Evolutionary conservation across 2,329 filamentous ascomycete species (phyloP), one percentile per base, ranked within the genome.

Genomic region (Teratosphaeria viscida): DNA sequence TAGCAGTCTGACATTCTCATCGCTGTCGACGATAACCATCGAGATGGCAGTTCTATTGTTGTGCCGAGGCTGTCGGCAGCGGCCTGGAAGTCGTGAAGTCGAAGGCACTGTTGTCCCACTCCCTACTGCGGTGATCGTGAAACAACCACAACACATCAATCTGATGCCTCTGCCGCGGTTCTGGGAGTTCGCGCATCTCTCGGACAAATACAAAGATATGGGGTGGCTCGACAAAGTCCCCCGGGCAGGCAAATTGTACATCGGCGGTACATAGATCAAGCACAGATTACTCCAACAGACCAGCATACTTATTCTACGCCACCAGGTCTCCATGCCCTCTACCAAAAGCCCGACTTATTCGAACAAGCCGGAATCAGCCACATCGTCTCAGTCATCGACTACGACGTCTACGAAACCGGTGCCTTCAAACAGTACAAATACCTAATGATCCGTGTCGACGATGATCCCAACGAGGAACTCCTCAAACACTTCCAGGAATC

Each of bases 401-500:
- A 86, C 68, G 78, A 82, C 59, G 73, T 82, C 59, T 76, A 80
- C 68, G 16, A 52, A 35, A 14, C 55, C 3, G 35, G 29, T 3
- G 55, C 32, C 16, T 37, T 37, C 32, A 37, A 43, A 23, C 32
- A 59, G 23, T 65, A 66, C 54, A 56, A 62, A 34, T 68, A 71
- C 35, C 59, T 68, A 1, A 57, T 59, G 27, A 63, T 97, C 65
- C 85, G 92, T 63, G 83, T 96, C 54, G 89, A 96, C 72, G 94
- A 97, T 75, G 83, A 90, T 57, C 89, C 90, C 14, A 89, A 96
- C 68, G 86, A 91, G 66, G 88, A 97, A 73, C 74, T 97, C 53
- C 76, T 97, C 19, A 82, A 87, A 60, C 85, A 94, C 72, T 86
- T 97, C 61, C 82, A 89, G 10, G 37, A 59, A 29, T 65, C 61